A percentile compares a stretch with the other conserved stretches of the same genome.
phyloP scores from a whole-genome alignment of 495 filamentous ascomycete species.

The Trichoderma parareesei region DNA sequence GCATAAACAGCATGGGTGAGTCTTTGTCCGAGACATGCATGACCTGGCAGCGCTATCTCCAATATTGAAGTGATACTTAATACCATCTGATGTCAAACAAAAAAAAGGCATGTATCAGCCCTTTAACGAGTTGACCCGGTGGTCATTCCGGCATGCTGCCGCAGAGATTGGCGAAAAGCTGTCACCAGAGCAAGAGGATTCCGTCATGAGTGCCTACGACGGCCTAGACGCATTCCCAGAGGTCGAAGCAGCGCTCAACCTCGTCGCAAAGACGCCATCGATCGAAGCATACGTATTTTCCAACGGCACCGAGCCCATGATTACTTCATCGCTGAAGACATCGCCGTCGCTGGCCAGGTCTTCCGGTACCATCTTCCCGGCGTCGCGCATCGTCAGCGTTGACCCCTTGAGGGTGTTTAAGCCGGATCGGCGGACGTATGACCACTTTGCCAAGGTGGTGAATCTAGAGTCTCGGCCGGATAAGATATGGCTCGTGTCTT shows the following conservation, averaged over 20 bases:
- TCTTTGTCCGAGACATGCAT: neutral
- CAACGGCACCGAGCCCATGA: constrained; percentile 61
- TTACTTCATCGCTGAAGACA: constrained; percentile 48
- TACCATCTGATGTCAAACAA: too few species aligned
- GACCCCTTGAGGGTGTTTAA: constrained; percentile 57
- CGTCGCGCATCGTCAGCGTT: constrained; percentile 56
- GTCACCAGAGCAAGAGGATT: constrained; percentile 28
- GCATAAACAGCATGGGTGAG: constrained; percentile 71
- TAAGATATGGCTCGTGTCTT: constrained; percentile 64
- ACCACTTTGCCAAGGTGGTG: constrained; percentile 46
- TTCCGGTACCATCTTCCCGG: constrained; percentile 19
- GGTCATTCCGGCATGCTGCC: constrained; percentile 56
- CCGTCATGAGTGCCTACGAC: constrained; percentile 60
- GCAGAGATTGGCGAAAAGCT: constrained; percentile 44
- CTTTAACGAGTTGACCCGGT: constrained; percentile 57
- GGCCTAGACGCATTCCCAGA: constrained; percentile 63
- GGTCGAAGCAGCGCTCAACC: constrained; percentile 43
- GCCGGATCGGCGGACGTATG: constrained; percentile 57
- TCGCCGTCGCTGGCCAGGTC: constrained; percentile 17
- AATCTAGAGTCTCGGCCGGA: constrained; percentile 30
- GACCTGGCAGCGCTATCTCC: too few species aligned
- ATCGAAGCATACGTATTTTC: constrained; percentile 62
- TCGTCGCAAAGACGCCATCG: constrained; percentile 27
- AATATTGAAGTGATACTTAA: too few species aligned
- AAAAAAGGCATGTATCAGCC: constrained; percentile 49